Percentiles rank a stretch among this genome's conserved stretches.
phyloP scores from a whole-genome alignment of 139 green algal species.

The Diplosphaera chodatii region DNA sequence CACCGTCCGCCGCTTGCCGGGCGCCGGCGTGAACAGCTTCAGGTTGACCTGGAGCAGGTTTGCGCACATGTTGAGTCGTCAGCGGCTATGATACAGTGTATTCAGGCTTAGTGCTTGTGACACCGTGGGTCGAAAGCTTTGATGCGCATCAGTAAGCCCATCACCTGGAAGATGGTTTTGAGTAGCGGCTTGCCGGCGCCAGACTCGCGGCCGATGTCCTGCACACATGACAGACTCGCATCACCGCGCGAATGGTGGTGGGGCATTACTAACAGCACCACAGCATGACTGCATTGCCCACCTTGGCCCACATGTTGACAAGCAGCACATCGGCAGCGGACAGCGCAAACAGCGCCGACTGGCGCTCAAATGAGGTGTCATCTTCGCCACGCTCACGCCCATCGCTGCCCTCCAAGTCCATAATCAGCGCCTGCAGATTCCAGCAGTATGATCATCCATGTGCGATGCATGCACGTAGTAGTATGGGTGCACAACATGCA shows the following conservation, averaged over 20 bases:
- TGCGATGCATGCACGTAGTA: too few relatives aligned
- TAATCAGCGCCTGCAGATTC: constrained; percentile 62
- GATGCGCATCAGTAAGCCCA: too few relatives aligned
- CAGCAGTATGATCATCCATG: too few relatives aligned
- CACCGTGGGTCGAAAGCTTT: too few relatives aligned
- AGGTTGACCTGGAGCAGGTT: constrained; percentile 90
- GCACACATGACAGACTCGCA: too few relatives aligned
- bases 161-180: constrained; percentile 97
- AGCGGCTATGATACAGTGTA: too few relatives aligned
- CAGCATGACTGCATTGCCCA: too few relatives aligned
- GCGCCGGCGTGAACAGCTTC: constrained; percentile 87
- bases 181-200: constrained; percentile 94
- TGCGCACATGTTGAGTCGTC: too few relatives aligned
- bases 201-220: constrained; percentile 94
- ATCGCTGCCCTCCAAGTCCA: constrained; percentile 92
- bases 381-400: constrained; percentile 91
- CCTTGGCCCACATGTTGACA: constrained; percentile 98
- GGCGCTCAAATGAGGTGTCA: constrained; percentile 96
- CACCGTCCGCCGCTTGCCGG: constrained; percentile 59
- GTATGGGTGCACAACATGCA: too few relatives aligned
- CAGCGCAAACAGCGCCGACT: constrained; percentile 93
- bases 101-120: too few relatives aligned
- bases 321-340: constrained; percentile 89
- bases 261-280: too few relatives aligned
- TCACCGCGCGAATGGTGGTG: too few relatives aligned